A percentile compares a stretch with the other conserved stretches of the same genome.
These are phyloP conservation scores for Scheffersomyces stambukii DNA, from an alignment of 1,139 yeast genomes.

Conservation along the genomic window DNA sequence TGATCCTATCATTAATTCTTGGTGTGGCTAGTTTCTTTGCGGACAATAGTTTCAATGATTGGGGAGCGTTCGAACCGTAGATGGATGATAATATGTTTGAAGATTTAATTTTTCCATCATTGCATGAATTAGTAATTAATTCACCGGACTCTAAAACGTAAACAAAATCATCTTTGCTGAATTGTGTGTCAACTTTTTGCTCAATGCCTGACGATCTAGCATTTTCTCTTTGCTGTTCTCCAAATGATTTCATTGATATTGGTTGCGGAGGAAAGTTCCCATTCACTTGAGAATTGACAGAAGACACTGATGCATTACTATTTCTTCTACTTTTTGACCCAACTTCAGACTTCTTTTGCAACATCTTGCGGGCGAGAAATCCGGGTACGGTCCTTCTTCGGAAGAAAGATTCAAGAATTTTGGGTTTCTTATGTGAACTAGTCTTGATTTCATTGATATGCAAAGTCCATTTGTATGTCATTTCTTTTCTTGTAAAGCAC, in stretches of 20 bases:
- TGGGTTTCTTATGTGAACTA: slow-evolving; percentile 18
- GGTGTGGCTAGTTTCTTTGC: slow-evolving; percentile 63
- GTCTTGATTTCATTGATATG: too few relatives aligned
- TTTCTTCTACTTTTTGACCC: slow-evolving; percentile 17
- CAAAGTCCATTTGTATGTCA: slow-evolving; percentile 59
- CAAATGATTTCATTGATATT: slow-evolving; percentile 10
- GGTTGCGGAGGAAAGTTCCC: slow-evolving; percentile 31
- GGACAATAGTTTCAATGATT: slow-evolving; percentile 32
- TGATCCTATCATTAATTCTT: slow-evolving; percentile 67
- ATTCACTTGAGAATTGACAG: slow-evolving; percentile 20
- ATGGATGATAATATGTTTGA: slow-evolving; percentile 21
- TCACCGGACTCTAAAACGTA: slow-evolving; percentile 41
- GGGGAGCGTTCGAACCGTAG: slow-evolving; percentile 15
- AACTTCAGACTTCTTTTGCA: slow-evolving; percentile 9
- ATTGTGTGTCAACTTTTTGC: slow-evolving; percentile 5
- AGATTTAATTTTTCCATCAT: slow-evolving; percentile 35
- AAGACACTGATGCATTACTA: slow-evolving; percentile 22
- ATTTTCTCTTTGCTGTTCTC: slow-evolving; percentile 7
- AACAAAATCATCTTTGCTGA: slow-evolving; percentile 24
- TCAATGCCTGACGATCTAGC: slow-evolving; percentile 5
- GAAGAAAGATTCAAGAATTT: slow-evolving; percentile 56
- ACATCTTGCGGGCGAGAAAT: slow-evolving; percentile 41
- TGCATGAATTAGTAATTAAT: slow-evolving; percentile 44
- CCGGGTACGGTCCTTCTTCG: slow-evolving; percentile 53
- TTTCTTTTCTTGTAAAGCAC: slow-evolving; percentile 54